Percentiles rank a stretch among this genome's conserved stretches.
These are phyloP conservation scores for Hydnomerulius pinastri DNA, from an alignment of 768 basidiomycete genomes.

Conservation along the genomic window DNA sequence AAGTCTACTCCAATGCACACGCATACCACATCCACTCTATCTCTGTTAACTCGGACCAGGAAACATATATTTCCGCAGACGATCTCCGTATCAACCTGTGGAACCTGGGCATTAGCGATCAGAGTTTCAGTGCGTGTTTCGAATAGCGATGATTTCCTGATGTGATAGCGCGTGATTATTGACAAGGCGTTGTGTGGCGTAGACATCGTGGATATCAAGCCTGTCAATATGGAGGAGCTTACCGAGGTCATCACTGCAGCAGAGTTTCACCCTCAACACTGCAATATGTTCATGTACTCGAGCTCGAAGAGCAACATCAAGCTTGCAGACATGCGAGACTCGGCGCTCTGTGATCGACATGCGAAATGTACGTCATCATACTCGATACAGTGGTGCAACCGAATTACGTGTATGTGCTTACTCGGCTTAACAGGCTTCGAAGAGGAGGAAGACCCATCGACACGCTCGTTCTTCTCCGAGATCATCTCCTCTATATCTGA, in stretches of 20 bases:
- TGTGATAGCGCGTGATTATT: neutral
- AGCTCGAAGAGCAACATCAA: slow-evolving; percentile 99
- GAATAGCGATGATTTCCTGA: neutral
- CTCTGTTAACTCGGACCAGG: slow-evolving; percentile 98
- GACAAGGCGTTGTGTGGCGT: slow-evolving; percentile 3
- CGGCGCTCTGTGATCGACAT: slow-evolving; percentile 93
- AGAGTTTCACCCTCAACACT: slow-evolving; percentile 96
- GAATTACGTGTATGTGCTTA: slow-evolving; percentile 10
- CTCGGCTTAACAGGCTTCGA: slow-evolving; percentile 74
- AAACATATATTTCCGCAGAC: slow-evolving; percentile 99
- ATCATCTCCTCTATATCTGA: slow-evolving; percentile 99
- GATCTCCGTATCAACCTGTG: slow-evolving; percentile 97
- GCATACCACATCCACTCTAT: slow-evolving; percentile 99
- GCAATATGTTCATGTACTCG: slow-evolving; percentile 99
- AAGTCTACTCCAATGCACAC: slow-evolving; percentile 98
- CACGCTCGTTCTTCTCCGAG: slow-evolving; percentile 98
- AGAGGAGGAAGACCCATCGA: slow-evolving; percentile 97
- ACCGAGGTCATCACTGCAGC: slow-evolving; percentile 99
- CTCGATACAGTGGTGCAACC: neutral
- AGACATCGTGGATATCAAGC: slow-evolving; percentile 99
- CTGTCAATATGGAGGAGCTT: slow-evolving; percentile 99
- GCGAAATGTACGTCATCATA: slow-evolving; percentile 78
- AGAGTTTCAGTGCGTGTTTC: slow-evolving; percentile 88
- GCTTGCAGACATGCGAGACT: slow-evolving; percentile 98
- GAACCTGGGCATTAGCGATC: slow-evolving; percentile 98